Evolutionary conservation across 2,329 filamentous ascomycete genomes (phyloP), one percentile per base, ranked within the genome.

Genomic region (Alternaria incomplexa): DNA sequence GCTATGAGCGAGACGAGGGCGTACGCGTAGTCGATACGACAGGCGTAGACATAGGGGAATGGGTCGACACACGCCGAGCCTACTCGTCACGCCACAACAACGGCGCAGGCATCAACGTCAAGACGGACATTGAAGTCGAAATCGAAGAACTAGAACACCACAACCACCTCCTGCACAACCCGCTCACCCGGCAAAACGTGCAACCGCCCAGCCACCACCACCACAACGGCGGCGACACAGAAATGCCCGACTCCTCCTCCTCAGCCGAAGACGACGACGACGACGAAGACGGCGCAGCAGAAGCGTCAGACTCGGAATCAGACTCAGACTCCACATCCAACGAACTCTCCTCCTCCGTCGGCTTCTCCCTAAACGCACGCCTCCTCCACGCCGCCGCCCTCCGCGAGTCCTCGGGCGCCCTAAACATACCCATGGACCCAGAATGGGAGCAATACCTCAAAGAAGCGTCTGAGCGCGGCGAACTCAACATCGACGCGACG

Each of bases 381-480:
- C 85, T 92, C 23, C 84, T 88, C 54, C 87, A 88, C 63, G 87
- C 88, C 51, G 89, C 88, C 8, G 89, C 88, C 15, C 84, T 87
- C 50, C 86, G 88, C 58, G 87, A 89, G 32, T 59, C 60, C 9
- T 52, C 60, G 5, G 89, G 88, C 46, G 56, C 55, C 15, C 86
- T 89, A 65, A 84, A 85, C 15, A 84, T 86, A 50, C 84, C 87
- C 25, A 84, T 92, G 68, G 90, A 92, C 73, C 89, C 90, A 65
- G 89, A 90, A 70, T 92, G 89, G 89, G 90, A 92, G 77, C 89
- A 91, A 76, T 92, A 89, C 87, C 81, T 92, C 63, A 92, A 92
- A 79, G 88, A 89, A 71, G 89, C 87, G 46, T 86, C 90, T 52
- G 90, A 92, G 72, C 84, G 86, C 6, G 89, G 89, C 59, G 77